A percentile compares a stretch with the other conserved stretches of the same genome.
These are phyloP conservation scores for Talaromyces sp. DNA, from an alignment of 2,329 filamentous ascomycete genomes.

Conservation along the genomic window DNA sequence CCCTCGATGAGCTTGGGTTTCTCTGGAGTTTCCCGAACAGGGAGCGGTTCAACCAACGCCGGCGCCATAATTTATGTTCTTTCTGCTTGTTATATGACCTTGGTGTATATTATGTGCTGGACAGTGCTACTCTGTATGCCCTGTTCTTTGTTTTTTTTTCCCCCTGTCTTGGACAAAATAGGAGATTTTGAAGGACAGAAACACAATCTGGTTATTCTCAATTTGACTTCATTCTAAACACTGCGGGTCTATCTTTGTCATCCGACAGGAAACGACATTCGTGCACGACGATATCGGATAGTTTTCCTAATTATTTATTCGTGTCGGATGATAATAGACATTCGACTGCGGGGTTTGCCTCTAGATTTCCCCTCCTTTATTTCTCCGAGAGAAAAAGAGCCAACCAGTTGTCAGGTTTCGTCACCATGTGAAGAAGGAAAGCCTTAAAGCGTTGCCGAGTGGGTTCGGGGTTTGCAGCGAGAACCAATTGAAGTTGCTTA, in stretches of 20 bases:
- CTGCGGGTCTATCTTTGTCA: not conserved
- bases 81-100: not conserved
- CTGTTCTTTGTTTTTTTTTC: not conserved
- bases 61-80: conserved; percentile 25
- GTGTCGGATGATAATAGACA: not conserved
- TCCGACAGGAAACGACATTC: not conserved
- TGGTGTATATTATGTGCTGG: not conserved
- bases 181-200: not conserved
- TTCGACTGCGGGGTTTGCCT: not conserved
- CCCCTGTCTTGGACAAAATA: not conserved
- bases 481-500: not conserved
- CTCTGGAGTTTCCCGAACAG: conserved; percentile 20
- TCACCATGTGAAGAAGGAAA: not conserved
- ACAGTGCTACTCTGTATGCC: not conserved
- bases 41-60: conserved; percentile 21
- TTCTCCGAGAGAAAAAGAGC: not conserved
- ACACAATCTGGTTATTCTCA: not conserved
- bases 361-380: not conserved
- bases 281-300: not conserved
- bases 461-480: not conserved
- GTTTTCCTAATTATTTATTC: not conserved
- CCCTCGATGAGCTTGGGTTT: conserved; percentile 25
- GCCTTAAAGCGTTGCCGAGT: not conserved
- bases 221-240: not conserved
- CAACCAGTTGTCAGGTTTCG: not conserved